Base-by-base conservation (phyloP, 352 stramenopile species). In the Phytopythium vexans region DNA sequence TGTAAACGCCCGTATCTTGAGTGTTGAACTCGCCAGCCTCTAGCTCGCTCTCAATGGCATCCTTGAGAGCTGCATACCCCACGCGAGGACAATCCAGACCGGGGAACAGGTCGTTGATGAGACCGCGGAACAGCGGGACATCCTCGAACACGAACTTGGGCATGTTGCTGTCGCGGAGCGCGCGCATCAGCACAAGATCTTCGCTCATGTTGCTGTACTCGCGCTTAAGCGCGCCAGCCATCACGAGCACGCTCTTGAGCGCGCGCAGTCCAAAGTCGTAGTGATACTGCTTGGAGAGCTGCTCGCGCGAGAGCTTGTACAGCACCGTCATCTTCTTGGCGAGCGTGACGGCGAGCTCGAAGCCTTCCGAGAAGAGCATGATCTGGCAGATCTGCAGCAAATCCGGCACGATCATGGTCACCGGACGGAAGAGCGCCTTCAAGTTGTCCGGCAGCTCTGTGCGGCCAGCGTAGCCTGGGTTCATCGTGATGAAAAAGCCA, bases 141-240 rank as follows among this genome's bases (percentile, higher is more conserved):
- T 98, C 94, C 54, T 98, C 94, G 61, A 97, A 98, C 14, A 98
- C 89, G 60, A 98, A 98, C 60, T 98, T 98, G 49, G 94, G 94
- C 92, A 98, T 98, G 64, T 98, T 98, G 53, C 86, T 96, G 54
- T 98, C 94, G 15, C 94, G 89, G 3, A 98, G 65, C 9, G 94
- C 94, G 8, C 94, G 85, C 93, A 98, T 98, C 16, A 98, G 85
- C 58, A 98, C 93, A 1, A 98, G 47, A 47, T 98, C 94, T 67
- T 98, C 94, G 41, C 86, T 91, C 83, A 98, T 96, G 11, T 88
- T 71, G 33, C 82, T 89, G 60, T 97, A 97, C 57, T 97, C 83
- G 21, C 93, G 86, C 68, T 98, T 98, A 12, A 98, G 69, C 0
- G 81, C 83, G 0, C 93, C 93, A 3, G 93, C 93, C 89, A 97